Conservation (phyloP, 75 land plant genomes). For the Larix kaempferi region DNA sequence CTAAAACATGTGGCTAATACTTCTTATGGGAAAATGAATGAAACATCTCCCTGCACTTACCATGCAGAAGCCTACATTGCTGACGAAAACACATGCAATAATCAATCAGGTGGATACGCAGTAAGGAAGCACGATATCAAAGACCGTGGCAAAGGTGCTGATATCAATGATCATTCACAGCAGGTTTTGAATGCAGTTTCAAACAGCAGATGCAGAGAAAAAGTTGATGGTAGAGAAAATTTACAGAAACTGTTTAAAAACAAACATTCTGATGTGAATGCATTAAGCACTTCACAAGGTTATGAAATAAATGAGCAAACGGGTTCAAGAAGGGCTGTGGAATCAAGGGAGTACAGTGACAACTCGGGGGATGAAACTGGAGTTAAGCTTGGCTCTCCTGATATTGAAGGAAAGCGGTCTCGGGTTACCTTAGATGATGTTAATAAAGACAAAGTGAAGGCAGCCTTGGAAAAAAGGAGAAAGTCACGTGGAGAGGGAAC, state of each 20-base stretch:
- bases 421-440: slow-evolving; percentile 48
- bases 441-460: slow-evolving; percentile 75
- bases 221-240: slow-evolving; percentile 13
- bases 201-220: neutral
- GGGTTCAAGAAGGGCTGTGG: slow-evolving; percentile 15
- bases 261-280: slow-evolving; percentile 15
- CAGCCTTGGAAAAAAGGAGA: slow-evolving; percentile 61
- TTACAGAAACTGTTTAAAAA: neutral
- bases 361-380: neutral
- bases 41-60: neutral
- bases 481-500: slow-evolving; percentile 41
- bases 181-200: neutral
- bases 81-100: neutral
- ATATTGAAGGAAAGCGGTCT: slow-evolving; percentile 21
- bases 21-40: slow-evolving; percentile 1
- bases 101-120: neutral
- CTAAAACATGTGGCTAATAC: neutral
- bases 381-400: slow-evolving; percentile 1
- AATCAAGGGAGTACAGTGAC: slow-evolving; percentile 4
- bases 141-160: neutral
- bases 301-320: slow-evolving; percentile 8
- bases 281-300: slow-evolving; percentile 11
- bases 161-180: neutral
- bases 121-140: neutral
- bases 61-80: neutral